phyloP scores from a whole-genome alignment of 2,329 filamentous ascomycete species.

The Penicillium sp. region DNA sequence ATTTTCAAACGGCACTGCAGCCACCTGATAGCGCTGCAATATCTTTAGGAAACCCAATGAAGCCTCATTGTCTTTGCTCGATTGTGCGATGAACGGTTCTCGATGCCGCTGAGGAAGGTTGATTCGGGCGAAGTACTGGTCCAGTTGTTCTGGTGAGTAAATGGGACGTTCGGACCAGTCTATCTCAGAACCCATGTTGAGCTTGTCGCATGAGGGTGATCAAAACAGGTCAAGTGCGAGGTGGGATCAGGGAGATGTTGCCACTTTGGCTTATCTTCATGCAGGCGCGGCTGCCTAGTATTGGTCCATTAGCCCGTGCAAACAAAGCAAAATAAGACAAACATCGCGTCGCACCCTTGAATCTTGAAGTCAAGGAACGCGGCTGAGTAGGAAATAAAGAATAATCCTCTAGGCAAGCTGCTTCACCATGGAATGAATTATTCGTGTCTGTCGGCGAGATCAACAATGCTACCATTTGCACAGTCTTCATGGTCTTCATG shows the following conservation, averaged over 20 bases:
- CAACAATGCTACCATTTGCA: too few species aligned
- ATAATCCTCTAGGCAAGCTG: too few species aligned
- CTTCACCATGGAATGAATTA: too few species aligned
- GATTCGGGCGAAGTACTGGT: constrained; percentile 17
- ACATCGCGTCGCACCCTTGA: too few species aligned
- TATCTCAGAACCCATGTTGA: neutral
- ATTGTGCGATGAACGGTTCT: constrained; percentile 8
- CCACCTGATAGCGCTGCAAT: constrained; percentile 16
- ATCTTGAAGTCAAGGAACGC: too few species aligned
- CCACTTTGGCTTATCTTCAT: neutral
- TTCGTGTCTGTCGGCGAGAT: too few species aligned
- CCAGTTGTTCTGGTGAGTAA: constrained; percentile 11
- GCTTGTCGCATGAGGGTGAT: neutral
- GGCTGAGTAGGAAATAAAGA: too few species aligned
- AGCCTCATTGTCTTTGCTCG: constrained; percentile 5
- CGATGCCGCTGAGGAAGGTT: constrained; percentile 13
- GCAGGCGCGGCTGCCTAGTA: neutral
- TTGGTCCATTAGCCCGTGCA: neutral
- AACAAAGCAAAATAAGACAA: too few species aligned
- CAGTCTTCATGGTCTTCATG: too few species aligned
- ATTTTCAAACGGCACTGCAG: constrained; percentile 51
- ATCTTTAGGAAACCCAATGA: constrained; percentile 14
- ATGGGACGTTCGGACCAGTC: constrained; percentile 5
- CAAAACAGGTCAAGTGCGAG: too few species aligned
- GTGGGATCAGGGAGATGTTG: too few species aligned